Evolutionary conservation across 371 early-diverging fungal genomes (phyloP).

Genomic region (Lichtheimia ornata): DNA sequence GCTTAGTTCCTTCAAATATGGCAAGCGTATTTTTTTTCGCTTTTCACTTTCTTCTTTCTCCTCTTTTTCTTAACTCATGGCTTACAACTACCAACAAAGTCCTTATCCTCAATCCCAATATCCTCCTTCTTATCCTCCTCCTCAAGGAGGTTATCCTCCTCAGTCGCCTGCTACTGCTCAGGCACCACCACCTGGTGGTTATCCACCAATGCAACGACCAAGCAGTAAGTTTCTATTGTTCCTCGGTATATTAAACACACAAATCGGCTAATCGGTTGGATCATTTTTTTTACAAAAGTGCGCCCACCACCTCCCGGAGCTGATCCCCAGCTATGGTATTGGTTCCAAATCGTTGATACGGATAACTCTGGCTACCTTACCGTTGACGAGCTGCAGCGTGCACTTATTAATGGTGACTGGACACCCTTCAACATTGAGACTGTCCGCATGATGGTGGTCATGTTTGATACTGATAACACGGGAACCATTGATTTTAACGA

Average conservation of each 20-base stretch:
- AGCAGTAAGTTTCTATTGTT: conserved; percentile 8
- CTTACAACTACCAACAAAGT: conserved; percentile 15
- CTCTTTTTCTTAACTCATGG: conserved; percentile 16
- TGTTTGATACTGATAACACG: conserved; percentile 70
- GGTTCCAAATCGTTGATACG: conserved; percentile 79
- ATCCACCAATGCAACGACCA: conserved; percentile 7
- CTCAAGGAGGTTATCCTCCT: conserved; percentile 17
- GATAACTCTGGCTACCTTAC: conserved; percentile 49
- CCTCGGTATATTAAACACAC: background rate
- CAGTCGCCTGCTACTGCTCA: conserved; percentile 8
- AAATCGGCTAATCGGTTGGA: conserved; percentile 2
- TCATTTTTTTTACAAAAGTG: conserved; percentile 3
- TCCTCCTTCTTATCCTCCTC: conserved; percentile 11
- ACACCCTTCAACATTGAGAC: conserved; percentile 65
- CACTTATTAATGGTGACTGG: conserved; percentile 70
- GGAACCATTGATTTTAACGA: conserved; percentile 81
- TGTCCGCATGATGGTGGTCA: conserved; percentile 62
- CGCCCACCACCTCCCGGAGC: conserved; percentile 40
- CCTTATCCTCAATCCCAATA: conserved; percentile 10
- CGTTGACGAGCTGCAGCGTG: conserved; percentile 58
- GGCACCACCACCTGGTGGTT: conserved; percentile 11
- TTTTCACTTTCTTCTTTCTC: conserved; percentile 5
- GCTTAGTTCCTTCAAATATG: no score
- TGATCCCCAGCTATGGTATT: conserved; percentile 59
- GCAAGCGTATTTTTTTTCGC: conserved; percentile 8